Evolutionary conservation across 2,329 filamentous ascomycete genomes (phyloP), one percentile per base, ranked within the genome.

Genomic region (Xylariales sp.): DNA sequence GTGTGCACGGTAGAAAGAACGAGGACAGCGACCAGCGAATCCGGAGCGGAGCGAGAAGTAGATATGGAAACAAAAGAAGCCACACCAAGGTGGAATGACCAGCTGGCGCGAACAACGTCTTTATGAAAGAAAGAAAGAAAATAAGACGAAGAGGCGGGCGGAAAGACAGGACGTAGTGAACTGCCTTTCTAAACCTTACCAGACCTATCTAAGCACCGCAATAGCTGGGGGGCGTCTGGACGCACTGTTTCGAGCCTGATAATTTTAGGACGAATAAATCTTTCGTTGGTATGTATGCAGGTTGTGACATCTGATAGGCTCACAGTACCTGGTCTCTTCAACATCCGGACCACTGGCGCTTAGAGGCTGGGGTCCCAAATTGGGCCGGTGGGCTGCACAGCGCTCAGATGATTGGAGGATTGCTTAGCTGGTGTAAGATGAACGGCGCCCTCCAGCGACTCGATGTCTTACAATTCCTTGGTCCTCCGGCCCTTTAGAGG

Each of bases 401-500:
- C 63, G 60, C 59, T 58, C 62, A 62, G 58, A 59, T 59, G 52
- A 59, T 57, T 57, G 52, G 51, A 52, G 49, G 41, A 54, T 52
- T 57, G 54, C 60, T 65, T 61, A n/a, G 64, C 54, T 62, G 46
- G 56, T 60, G 62, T 65, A 60, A 57, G 63, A 63, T 57, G 56
- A 55, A 55, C 45, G 59, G 52, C 55, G 56, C 59, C 54, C 59
- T 56, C 56, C 57, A 60, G 59, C 62, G 61, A 69, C 62, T 67
- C 59, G 61, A 68, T 69, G 67, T 69, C 66, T 69, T 64, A 62
- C 55, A 61, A 56, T 63, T 59, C 61, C 62, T 62, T 67, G 63
- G 55, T 63, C 52, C 43, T 43, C 45, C 53, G 54, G 46, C 48
- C 44, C 51, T 50, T 50, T 48, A 44, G 47, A 53, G 49, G 42